Evolutionary conservation across 805 yeast genomes (phyloP).

Genomic region (Starmerella sp.): DNA sequence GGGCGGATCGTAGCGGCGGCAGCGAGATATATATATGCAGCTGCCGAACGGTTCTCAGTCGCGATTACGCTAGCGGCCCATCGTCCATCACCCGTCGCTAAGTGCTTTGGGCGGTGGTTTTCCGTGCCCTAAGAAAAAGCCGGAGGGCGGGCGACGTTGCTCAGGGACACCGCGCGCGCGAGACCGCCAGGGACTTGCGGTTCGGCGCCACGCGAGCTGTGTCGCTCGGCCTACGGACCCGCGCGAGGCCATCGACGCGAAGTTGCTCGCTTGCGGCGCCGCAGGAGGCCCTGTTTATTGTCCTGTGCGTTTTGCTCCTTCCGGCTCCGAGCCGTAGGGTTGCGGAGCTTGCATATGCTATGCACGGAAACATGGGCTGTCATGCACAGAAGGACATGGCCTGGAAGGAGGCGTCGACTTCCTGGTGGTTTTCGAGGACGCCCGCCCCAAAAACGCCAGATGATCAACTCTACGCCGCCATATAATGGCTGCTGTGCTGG

Average conservation of each 20-base stretch:
- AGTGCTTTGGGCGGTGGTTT: not conserved
- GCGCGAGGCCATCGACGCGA: no score
- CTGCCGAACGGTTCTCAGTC: not conserved
- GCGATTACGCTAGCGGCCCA: conserved; percentile 4
- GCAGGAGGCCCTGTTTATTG: not conserved
- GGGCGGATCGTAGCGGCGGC: not conserved
- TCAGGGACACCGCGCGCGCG: not conserved
- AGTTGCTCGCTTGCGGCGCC: no score
- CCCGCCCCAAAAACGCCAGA: no score
- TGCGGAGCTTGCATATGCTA: not conserved
- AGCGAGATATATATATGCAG: not conserved
- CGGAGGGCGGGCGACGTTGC: not conserved
- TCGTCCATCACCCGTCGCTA: not conserved
- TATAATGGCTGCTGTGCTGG: no score
- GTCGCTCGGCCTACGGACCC: no score
- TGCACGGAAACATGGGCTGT: not conserved
- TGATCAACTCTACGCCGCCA: no score
- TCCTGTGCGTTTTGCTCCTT: not conserved
- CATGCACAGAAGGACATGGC: not conserved
- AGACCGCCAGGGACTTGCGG: no score
- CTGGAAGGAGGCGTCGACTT: not conserved
- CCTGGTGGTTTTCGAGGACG: no score
- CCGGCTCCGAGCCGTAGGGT: not conserved
- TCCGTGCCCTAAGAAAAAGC: not conserved
- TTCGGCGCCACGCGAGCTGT: no score